These are phyloP conservation scores for Schwanniomyces occidentalis DNA, from an alignment of 805 yeast species.

Conservation along the genomic window DNA sequence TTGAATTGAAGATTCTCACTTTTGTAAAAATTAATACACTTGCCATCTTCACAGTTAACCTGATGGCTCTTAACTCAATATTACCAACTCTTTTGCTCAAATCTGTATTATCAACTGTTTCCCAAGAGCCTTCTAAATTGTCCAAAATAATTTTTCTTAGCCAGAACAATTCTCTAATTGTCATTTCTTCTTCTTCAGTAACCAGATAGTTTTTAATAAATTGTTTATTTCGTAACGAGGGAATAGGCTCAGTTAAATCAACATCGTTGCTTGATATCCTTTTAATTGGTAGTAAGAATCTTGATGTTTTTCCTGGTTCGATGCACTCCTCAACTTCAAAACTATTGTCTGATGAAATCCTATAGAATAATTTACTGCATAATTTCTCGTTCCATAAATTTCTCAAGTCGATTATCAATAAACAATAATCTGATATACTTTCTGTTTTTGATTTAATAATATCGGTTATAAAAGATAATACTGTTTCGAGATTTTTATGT, in stretches of 20 bases:
- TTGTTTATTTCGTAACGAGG: constrained; percentile 70
- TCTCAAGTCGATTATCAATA: constrained; percentile 71
- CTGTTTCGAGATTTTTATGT: constrained; percentile 20
- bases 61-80: constrained; percentile 65
- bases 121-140: constrained; percentile 69
- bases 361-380: constrained; percentile 28
- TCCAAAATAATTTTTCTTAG: constrained; percentile 64
- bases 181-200: constrained; percentile 55
- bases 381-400: constrained; percentile 74
- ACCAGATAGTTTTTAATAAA: constrained; percentile 59
- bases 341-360: constrained; percentile 21
- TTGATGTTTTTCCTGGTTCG: constrained; percentile 31
- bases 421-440: constrained; percentile 53
- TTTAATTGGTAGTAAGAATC: constrained; percentile 72
- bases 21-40: constrained; percentile 51
- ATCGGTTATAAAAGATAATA: constrained; percentile 27
- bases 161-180: constrained; percentile 76
- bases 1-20: constrained; percentile 41
- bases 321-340: constrained; percentile 30
- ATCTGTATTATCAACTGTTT: constrained; percentile 15
- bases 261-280: constrained; percentile 48
- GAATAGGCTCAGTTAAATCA: constrained; percentile 55
- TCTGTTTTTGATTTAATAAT: constrained; percentile 19
- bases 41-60: constrained; percentile 63
- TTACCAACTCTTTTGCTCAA: constrained; percentile 47